A percentile compares a stretch with the other conserved stretches of the same genome.
These are phyloP conservation scores for Fistulinella cinereoalba DNA, from an alignment of 1,284 basidiomycete species.

Conservation along the genomic window DNA sequence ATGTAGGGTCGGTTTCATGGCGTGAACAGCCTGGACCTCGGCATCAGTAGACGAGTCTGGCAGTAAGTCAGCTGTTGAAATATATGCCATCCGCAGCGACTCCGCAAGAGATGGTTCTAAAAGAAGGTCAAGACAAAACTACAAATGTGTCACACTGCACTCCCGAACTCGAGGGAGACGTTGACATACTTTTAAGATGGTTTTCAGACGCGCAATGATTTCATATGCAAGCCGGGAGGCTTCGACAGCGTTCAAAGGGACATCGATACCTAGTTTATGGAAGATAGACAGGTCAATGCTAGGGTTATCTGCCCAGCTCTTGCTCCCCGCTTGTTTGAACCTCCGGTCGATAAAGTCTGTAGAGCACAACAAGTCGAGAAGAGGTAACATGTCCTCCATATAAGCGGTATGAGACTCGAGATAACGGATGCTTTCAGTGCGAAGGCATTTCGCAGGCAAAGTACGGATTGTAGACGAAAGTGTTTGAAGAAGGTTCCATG, in stretches of 20 bases:
- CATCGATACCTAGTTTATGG: constrained; percentile 16
- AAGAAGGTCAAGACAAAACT: constrained; percentile 28
- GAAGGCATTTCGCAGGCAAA: constrained; percentile 17
- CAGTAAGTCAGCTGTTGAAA: too few relatives aligned
- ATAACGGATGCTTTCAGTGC: constrained; percentile 6
- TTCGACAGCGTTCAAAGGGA: constrained; percentile 29
- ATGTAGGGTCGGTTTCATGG: constrained; percentile 48
- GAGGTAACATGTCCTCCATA: constrained; percentile 18
- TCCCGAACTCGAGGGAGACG: background rate
- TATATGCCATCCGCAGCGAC: constrained; percentile 14
- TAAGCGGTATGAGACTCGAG: constrained; percentile 23
- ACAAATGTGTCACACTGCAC: background rate
- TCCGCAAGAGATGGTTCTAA: constrained; percentile 15
- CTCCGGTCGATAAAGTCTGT: constrained; percentile 14
- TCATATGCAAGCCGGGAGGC: constrained; percentile 15
- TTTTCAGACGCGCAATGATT: constrained; percentile 27
- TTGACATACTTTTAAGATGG: constrained; percentile 29
- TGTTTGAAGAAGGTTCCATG: constrained; percentile 14
- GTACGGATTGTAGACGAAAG: constrained; percentile 22
- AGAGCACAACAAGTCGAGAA: constrained; percentile 14
- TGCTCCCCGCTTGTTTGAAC: constrained; percentile 14
- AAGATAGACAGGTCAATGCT: constrained; percentile 30
- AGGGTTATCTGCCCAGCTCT: constrained; percentile 4
- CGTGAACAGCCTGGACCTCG: constrained; percentile 46
- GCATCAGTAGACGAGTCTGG: too few relatives aligned